These are phyloP conservation scores for Eutrema heterophyllum DNA, from an alignment of 345 rosid genomes.

Conservation along the genomic window DNA sequence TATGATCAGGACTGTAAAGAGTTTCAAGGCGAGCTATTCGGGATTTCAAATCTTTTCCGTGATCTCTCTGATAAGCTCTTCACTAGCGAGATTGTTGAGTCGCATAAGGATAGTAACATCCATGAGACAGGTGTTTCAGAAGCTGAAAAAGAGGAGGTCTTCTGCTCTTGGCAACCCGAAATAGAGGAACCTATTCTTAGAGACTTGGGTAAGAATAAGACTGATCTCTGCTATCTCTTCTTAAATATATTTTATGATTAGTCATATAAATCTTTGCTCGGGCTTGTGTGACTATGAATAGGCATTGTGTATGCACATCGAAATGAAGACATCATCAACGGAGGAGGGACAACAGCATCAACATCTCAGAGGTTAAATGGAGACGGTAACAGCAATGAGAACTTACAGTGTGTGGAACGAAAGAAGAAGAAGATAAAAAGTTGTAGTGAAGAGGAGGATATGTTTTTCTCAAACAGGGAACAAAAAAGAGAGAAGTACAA, in stretches of 20 bases:
- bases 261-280: neutral
- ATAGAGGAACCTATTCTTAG: constrained; percentile 37
- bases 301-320: constrained; percentile 81
- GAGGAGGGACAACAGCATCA: constrained; percentile 15
- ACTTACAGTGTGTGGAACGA: neutral
- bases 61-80: constrained; percentile 88
- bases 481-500: constrained; percentile 44
- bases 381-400: constrained; percentile 14
- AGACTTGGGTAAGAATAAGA: constrained; percentile 52
- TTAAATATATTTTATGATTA: neutral
- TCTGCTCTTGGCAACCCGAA: constrained; percentile 8
- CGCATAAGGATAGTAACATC: constrained; percentile 32
- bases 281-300: constrained; percentile 21
- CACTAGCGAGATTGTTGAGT: constrained; percentile 75
- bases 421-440: constrained; percentile 27
- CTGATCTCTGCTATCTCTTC: constrained; percentile 2
- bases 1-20: constrained; percentile 82
- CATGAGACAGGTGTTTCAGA: constrained; percentile 21
- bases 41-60: constrained; percentile 84
- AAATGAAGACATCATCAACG: constrained; percentile 56
- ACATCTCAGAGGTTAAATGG: constrained; percentile 5
- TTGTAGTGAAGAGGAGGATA: constrained; percentile 22
- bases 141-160: constrained; percentile 11
- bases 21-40: constrained; percentile 91
- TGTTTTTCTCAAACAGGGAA: constrained; percentile 27